A percentile compares a stretch with the other conserved stretches of the same genome.
phyloP scores from a whole-genome alignment of 805 yeast species.

The Hanseniaspora mollemarum region DNA sequence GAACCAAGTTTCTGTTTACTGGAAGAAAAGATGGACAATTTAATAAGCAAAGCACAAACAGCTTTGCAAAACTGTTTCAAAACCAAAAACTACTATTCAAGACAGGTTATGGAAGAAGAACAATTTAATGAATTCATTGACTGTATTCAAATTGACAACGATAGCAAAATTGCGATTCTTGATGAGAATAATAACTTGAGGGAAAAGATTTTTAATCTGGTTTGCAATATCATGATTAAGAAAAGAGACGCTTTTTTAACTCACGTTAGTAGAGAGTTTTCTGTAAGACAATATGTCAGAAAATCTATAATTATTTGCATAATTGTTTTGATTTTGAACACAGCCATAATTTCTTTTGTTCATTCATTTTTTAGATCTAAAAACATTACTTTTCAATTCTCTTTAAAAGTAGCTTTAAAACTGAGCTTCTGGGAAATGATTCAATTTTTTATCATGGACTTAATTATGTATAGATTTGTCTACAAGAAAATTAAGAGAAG shows the following conservation, averaged over 20 bases:
- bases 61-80: background rate
- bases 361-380: background rate
- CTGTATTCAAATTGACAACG: background rate
- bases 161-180: background rate
- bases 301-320: background rate
- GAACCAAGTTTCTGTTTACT: no score
- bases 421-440: background rate
- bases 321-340: background rate
- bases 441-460: background rate
- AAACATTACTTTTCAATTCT: background rate
- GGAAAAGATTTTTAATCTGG: slow-evolving; percentile 2
- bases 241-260: slow-evolving; percentile 2
- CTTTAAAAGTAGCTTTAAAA: background rate
- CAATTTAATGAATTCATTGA: slow-evolving; percentile 3
- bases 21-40: no score
- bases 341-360: no score
- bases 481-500: background rate
- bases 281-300: background rate
- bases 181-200: background rate
- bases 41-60: no score
- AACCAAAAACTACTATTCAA: background rate
- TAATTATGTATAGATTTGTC: background rate
- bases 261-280: background rate
- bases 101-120: background rate
- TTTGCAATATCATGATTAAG: background rate